Evolutionary conservation across 768 basidiomycete genomes (phyloP).

Genomic region (Trametes sanguinea): DNA sequence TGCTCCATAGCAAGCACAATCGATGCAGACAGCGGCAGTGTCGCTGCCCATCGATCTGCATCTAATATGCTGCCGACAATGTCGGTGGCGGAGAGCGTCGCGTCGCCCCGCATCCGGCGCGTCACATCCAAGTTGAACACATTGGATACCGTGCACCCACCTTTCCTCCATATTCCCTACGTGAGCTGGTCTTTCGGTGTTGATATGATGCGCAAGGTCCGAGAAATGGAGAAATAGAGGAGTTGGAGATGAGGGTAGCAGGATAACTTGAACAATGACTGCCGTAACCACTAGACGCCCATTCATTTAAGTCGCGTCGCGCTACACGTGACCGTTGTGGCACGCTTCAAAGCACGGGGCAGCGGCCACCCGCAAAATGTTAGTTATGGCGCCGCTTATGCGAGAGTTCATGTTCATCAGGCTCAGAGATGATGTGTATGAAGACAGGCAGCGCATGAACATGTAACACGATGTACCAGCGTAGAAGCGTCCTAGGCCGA

Average conservation of each 20-base stretch:
- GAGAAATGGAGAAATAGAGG: neutral
- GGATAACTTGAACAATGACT: slow-evolving; percentile 11
- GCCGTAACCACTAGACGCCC: slow-evolving; percentile 14
- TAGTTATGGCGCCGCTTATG: too few relatives aligned
- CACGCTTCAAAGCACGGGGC: too few relatives aligned
- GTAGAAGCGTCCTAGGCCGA: too few relatives aligned
- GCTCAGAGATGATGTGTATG: too few relatives aligned
- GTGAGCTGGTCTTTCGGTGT: too few relatives aligned
- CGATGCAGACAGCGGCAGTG: too few relatives aligned
- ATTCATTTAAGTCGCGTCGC: slow-evolving; percentile 12
- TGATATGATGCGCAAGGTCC: neutral
- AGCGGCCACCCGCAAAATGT: too few relatives aligned
- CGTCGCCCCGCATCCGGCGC: slow-evolving; percentile 2
- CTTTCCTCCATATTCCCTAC: slow-evolving; percentile 11
- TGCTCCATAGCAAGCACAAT: too few relatives aligned
- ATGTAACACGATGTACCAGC: too few relatives aligned
- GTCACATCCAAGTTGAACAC: neutral
- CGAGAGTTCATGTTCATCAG: too few relatives aligned
- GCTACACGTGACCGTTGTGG: slow-evolving; percentile 15
- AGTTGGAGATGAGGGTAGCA: slow-evolving; percentile 3
- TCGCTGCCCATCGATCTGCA: neutral
- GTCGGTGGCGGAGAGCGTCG: neutral
- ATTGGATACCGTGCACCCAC: neutral
- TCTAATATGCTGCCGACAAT: neutral
- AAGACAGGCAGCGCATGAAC: too few relatives aligned